A percentile compares a stretch with the other conserved stretches of the same genome.
Evolutionary conservation across 768 basidiomycete species (phyloP).

Genomic region (Boletellus ananas): DNA sequence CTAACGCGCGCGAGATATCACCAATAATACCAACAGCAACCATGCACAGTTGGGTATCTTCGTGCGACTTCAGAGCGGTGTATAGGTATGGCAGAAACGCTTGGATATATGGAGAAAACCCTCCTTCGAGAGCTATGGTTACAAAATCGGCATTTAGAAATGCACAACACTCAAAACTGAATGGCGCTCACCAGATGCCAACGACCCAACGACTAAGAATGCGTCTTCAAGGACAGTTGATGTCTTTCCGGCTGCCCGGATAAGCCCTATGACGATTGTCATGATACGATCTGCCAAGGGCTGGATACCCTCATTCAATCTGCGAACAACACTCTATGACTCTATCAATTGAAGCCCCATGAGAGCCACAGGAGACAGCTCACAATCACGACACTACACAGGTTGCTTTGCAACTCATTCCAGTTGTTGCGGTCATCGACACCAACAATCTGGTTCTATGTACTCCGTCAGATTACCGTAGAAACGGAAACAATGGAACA

Average conservation of each 20-base stretch:
- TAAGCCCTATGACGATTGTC: constrained; percentile 83
- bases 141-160: constrained; percentile 3
- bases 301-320: constrained; percentile 76
- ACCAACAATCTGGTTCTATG: constrained; percentile 88
- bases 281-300: constrained; percentile 93
- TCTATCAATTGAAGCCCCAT: constrained; percentile 2
- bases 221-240: constrained; percentile 96
- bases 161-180: background rate
- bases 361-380: constrained; percentile 26
- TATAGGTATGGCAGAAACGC: constrained; percentile 85
- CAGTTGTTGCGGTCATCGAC: constrained; percentile 97
- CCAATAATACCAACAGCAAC: constrained; percentile 95
- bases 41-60: constrained; percentile 93
- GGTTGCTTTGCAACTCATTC: constrained; percentile 96
- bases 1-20: constrained; percentile 92
- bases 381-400: constrained; percentile 87
- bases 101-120: constrained; percentile 78
- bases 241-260: constrained; percentile 84
- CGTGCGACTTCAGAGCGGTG: constrained; percentile 85
- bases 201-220: constrained; percentile 87
- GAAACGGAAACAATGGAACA: constrained; percentile 18
- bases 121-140: constrained; percentile 61
- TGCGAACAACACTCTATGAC: constrained; percentile 74
- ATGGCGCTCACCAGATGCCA: constrained; percentile 59
- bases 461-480: background rate